Evolutionary conservation across 352 stramenopile species (phyloP).

Genomic region (Hyaloperonospora arabidopsidis): DNA sequence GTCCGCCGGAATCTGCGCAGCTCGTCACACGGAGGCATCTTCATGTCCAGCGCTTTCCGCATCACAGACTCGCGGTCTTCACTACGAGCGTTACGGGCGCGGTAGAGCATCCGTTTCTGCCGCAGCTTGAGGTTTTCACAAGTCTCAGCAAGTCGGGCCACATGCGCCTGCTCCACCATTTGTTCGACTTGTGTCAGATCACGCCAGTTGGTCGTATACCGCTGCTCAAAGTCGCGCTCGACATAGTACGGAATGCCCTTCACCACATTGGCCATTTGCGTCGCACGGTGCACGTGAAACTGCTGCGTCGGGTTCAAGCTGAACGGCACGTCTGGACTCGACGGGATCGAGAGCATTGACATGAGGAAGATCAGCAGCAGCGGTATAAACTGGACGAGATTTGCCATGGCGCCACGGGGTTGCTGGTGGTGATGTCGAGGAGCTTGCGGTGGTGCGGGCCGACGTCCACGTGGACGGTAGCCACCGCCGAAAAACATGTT

Average conservation of each 20-base stretch:
- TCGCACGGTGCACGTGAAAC: conserved; percentile 66
- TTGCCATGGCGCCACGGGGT: conserved; percentile 34
- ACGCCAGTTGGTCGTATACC: conserved; percentile 80
- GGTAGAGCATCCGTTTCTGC: conserved; percentile 85
- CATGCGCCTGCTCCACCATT: conserved; percentile 80
- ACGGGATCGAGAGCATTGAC: conserved; percentile 72
- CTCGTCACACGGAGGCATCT: conserved; percentile 78
- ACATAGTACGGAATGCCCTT: conserved; percentile 87
- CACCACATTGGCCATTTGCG: conserved; percentile 73
- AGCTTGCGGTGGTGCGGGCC: conserved; percentile 38
- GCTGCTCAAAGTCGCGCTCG: conserved; percentile 77
- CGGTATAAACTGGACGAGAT: conserved; percentile 77
- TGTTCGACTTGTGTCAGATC: conserved; percentile 79
- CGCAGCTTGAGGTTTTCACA: conserved; percentile 80
- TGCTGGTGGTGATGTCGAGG: conserved; percentile 30
- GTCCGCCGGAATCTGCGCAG: conserved; percentile 57
- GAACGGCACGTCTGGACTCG: conserved; percentile 66
- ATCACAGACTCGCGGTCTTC: conserved; percentile 71
- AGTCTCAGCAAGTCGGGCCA: conserved; percentile 57
- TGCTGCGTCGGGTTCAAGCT: conserved; percentile 72
- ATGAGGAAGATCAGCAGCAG: conserved; percentile 82
- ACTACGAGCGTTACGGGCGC: conserved; percentile 65
- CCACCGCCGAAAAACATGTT: conserved; percentile 89
- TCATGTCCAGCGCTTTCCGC: conserved; percentile 74
- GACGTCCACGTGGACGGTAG: conserved; percentile 50